Evolutionary conservation across 441 rosid genomes (phyloP).

Genomic region (Raphanus hybrid): DNA sequence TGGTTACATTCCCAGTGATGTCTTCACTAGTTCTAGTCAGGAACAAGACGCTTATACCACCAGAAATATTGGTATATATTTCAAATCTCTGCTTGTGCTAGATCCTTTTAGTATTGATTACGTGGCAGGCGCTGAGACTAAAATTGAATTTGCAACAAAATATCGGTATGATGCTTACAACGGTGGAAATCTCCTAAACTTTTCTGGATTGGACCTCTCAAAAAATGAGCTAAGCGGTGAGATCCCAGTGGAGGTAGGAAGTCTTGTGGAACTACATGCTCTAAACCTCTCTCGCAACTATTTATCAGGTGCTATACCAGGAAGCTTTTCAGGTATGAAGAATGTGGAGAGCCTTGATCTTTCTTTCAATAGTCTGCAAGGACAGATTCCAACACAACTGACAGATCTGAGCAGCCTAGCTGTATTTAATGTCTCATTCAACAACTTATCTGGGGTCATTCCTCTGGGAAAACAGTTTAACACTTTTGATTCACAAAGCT

Average conservation of each 20-base stretch:
- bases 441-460: slow-evolving; percentile 30
- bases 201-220: slow-evolving; percentile 30
- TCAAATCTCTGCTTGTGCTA: slow-evolving; percentile 7
- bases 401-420: background rate
- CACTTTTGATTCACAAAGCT: slow-evolving; percentile 26
- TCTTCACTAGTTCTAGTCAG: background rate
- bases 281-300: slow-evolving; percentile 37
- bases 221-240: slow-evolving; percentile 28
- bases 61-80: background rate
- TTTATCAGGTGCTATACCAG: background rate
- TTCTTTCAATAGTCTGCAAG: slow-evolving; percentile 25
- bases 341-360: slow-evolving; percentile 37
- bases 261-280: background rate
- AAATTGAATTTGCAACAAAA: slow-evolving; percentile 22
- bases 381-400: slow-evolving; percentile 22
- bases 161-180: slow-evolving; percentile 12
- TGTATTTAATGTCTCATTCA: slow-evolving; percentile 29
- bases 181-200: background rate
- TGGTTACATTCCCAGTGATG: background rate
- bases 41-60: background rate
- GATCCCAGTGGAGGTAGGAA: slow-evolving; percentile 28
- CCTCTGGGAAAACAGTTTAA: slow-evolving; percentile 33
- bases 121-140: background rate
- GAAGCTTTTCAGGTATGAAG: slow-evolving; percentile 5
- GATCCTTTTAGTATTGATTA: background rate